A percentile compares a stretch with the other conserved stretches of the same genome.
phyloP scores from a whole-genome alignment of 176 grass and related monocot genomes.

The Hsuehochloa calcarea region DNA sequence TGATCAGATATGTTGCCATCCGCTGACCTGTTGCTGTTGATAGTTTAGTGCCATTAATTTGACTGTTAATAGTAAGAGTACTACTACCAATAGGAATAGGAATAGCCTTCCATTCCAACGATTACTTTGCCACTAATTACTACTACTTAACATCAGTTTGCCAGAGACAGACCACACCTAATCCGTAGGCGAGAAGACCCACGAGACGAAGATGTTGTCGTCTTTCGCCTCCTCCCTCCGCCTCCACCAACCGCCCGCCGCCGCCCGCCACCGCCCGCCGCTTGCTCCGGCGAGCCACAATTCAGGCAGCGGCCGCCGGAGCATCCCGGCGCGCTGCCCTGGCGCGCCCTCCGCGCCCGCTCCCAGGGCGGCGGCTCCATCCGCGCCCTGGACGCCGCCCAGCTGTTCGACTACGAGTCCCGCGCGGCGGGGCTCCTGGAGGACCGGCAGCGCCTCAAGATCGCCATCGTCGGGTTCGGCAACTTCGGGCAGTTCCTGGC shows the following conservation, averaged over 20 bases:
- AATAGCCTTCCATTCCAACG: too few relatives aligned
- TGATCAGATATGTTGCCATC: background rate
- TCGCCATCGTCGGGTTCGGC: constrained; percentile 87
- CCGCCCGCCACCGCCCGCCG: constrained; percentile 1
- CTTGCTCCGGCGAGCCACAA: background rate
- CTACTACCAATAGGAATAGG: too few relatives aligned
- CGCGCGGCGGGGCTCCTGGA: constrained; percentile 44
- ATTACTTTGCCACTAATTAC: too few relatives aligned
- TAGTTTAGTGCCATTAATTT: background rate
- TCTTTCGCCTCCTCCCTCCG: constrained; percentile 43
- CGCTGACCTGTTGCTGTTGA: background rate
- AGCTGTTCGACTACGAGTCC: constrained; percentile 69
- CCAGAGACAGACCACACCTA: background rate
- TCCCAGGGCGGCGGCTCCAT: constrained; percentile 21
- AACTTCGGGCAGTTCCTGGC: constrained; percentile 83
- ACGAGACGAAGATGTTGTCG: constrained; percentile 37
- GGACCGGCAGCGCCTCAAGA: constrained; percentile 69
- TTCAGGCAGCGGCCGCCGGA: background rate
- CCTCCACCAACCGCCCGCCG: constrained; percentile 33
- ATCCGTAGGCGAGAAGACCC: background rate
- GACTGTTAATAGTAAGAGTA: too few relatives aligned
- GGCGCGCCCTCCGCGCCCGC: background rate
- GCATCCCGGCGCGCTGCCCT: background rate
- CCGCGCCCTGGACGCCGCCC: constrained; percentile 53
- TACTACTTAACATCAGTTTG: too few relatives aligned